These are phyloP conservation scores for Naganishia randhawae DNA, from an alignment of 768 basidiomycete species.

Conservation along the genomic window DNA sequence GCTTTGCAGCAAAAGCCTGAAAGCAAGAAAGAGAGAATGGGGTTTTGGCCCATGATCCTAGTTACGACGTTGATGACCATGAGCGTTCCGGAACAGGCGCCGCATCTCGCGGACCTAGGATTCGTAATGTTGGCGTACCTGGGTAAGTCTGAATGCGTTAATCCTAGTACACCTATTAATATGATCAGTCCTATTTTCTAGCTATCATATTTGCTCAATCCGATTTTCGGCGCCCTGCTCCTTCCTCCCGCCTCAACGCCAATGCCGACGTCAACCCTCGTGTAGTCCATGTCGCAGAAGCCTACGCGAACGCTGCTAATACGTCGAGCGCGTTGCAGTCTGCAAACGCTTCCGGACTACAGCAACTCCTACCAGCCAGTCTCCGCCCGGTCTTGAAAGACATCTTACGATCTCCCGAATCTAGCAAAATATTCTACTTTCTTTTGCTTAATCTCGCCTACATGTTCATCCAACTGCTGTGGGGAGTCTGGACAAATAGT, in stretches of 20 bases:
- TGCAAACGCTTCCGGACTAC: constrained; percentile 8
- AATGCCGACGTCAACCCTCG: background rate
- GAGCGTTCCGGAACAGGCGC: constrained; percentile 16
- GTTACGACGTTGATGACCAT: constrained; percentile 2
- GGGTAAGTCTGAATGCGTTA: background rate
- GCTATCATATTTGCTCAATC: constrained; percentile 1
- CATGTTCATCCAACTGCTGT: constrained; percentile 88
- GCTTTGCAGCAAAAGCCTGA: constrained; percentile 7
- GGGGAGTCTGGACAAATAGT: constrained; percentile 93
- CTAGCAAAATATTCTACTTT: constrained; percentile 94
- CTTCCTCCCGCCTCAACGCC: background rate
- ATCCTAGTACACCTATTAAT: background rate
- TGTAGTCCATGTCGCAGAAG: background rate
- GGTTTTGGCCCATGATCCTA: constrained; percentile 1
- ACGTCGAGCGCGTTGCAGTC: background rate
- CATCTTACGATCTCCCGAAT: constrained; percentile 84
- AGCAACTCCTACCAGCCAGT: constrained; percentile 40
- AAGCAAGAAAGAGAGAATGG: constrained; percentile 2
- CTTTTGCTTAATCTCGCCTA: constrained; percentile 87
- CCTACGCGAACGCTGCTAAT: background rate
- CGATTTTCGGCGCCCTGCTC: background rate
- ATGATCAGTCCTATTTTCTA: background rate
- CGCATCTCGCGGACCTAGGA: background rate
- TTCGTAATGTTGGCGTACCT: background rate
- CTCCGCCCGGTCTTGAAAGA: constrained; percentile 69